phyloP scores from a whole-genome alignment of 2,329 filamentous ascomycete genomes.

The Cladosporium sp. region DNA sequence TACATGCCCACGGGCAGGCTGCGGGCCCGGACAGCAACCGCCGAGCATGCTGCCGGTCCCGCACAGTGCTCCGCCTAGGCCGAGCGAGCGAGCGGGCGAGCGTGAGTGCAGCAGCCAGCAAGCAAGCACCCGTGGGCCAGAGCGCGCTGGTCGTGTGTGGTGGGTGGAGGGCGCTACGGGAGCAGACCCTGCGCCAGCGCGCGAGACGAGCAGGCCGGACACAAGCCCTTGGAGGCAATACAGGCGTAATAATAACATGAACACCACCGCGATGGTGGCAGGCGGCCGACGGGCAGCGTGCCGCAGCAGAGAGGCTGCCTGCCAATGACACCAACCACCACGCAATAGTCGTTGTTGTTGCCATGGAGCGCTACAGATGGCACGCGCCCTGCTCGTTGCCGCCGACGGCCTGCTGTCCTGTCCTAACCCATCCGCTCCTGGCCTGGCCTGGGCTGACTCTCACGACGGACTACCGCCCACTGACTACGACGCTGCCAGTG shows the following conservation, averaged over 20 bases:
- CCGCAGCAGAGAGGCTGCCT: no score
- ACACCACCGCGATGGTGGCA: no score
- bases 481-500: neutral
- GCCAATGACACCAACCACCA: no score
- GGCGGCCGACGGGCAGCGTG: no score
- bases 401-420: neutral
- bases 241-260: no score
- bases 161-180: slow-evolving; percentile 10
- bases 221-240: no score
- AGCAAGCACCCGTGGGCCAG: slow-evolving; percentile 12
- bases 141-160: slow-evolving; percentile 6
- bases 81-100: slow-evolving; percentile 9
- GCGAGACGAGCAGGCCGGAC: no score
- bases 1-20: neutral
- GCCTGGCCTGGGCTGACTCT: neutral
- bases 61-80: slow-evolving; percentile 13
- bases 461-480: no score
- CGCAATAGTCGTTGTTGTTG: no score
- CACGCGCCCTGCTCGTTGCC: neutral
- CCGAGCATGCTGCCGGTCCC: slow-evolving; percentile 13
- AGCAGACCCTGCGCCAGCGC: slow-evolving; percentile 10
- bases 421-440: neutral
- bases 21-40: slow-evolving; percentile 11
- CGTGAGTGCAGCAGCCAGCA: no score
- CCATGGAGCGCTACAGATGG: neutral